A percentile compares a stretch with the other conserved stretches of the same genome.
These are phyloP conservation scores for Gossypium raimondii DNA, from an alignment of 345 rosid genomes.

Conservation along the genomic window DNA sequence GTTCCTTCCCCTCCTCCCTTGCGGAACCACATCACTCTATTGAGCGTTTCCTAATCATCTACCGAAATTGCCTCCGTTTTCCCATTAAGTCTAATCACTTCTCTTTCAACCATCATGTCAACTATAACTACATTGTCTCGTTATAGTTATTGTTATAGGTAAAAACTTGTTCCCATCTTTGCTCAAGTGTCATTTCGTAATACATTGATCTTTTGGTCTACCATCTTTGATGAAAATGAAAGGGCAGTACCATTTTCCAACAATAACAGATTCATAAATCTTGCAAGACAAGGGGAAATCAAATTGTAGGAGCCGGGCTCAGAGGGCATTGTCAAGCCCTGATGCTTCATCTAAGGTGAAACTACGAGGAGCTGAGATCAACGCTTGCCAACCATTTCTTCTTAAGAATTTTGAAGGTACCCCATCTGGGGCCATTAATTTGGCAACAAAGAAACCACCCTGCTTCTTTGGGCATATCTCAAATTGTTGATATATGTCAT, in stretches of 20 bases:
- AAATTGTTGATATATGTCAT: conserved; percentile 29
- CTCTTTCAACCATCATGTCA: neutral
- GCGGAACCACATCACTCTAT: conserved; percentile 33
- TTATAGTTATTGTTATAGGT: too few species aligned
- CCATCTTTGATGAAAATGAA: conserved; percentile 14
- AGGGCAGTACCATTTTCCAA: conserved; percentile 12
- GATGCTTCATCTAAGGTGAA: conserved; percentile 34
- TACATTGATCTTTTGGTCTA: conserved; percentile 1
- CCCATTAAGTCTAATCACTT: neutral
- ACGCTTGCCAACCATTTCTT: conserved; percentile 38
- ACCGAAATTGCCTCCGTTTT: neutral
- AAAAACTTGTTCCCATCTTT: conserved; percentile 3
- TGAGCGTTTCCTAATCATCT: neutral
- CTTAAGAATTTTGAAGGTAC: conserved; percentile 37
- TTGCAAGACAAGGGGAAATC: conserved; percentile 11
- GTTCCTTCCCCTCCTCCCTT: neutral
- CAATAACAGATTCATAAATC: conserved; percentile 8
- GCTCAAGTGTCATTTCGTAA: conserved; percentile 4
- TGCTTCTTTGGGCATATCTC: conserved; percentile 7
- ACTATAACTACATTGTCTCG: neutral
- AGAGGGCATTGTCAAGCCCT: conserved; percentile 33
- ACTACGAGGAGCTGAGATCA: conserved; percentile 15
- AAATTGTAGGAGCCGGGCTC: conserved; percentile 36
- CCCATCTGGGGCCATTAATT: conserved; percentile 34
- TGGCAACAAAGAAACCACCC: conserved; percentile 26